These are phyloP conservation scores for Terfezia claveryi DNA, from an alignment of 495 filamentous ascomycete genomes.

Conservation along the genomic window DNA sequence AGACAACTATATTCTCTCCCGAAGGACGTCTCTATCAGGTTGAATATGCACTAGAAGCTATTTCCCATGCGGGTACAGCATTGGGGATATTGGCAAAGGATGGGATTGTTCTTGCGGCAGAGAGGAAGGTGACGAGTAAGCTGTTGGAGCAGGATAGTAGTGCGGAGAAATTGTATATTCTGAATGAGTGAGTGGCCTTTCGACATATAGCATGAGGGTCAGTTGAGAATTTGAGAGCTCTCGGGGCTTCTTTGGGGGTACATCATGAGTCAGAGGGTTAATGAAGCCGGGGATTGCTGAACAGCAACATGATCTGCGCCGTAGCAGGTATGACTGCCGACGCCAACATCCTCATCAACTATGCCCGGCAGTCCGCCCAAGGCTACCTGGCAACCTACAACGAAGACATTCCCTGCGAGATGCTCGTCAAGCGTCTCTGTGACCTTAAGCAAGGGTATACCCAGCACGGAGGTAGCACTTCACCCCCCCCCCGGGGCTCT, in stretches of 20 bases:
- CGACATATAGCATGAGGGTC: background rate
- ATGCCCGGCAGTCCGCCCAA: conserved; percentile 88
- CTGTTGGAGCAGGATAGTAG: conserved; percentile 97
- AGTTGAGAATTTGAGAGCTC: conserved; percentile 7
- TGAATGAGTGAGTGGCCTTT: conserved; percentile 60
- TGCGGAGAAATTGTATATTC: conserved; percentile 96
- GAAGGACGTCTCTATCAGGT: conserved; percentile 97
- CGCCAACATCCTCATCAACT: conserved; percentile 99
- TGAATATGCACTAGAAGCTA: conserved; percentile 96
- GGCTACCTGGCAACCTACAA: conserved; percentile 96
- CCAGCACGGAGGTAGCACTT: conserved; percentile 50
- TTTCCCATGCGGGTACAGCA: conserved; percentile 92
- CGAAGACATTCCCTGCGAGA: conserved; percentile 98
- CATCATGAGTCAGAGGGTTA: background rate
- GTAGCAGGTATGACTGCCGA: conserved; percentile 98
- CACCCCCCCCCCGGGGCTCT: background rate
- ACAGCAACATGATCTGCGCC: conserved; percentile 98
- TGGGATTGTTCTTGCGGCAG: conserved; percentile 95
- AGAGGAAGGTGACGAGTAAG: conserved; percentile 98
- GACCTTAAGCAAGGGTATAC: conserved; percentile 99
- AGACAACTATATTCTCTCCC: conserved; percentile 99
- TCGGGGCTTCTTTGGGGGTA: background rate
- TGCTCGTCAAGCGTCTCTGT: conserved; percentile 88
- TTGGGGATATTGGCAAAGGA: conserved; percentile 91
- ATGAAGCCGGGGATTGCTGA: background rate